Percentiles rank a stretch among this genome's conserved stretches.
Evolutionary conservation across 164 flowering plant genomes (phyloP).

Genomic region (Vitis cinerea): DNA sequence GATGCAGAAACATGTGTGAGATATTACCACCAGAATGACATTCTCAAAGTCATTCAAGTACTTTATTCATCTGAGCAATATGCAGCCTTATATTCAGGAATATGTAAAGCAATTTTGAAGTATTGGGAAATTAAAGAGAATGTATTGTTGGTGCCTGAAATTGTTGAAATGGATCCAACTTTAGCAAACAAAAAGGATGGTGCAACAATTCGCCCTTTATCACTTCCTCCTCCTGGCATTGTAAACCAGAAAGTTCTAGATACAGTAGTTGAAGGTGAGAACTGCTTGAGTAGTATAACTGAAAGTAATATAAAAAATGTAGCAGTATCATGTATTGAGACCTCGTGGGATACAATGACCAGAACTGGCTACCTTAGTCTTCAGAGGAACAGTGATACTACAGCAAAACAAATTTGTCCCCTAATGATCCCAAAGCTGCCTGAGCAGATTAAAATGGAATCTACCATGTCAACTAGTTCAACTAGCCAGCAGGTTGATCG

Average conservation of each 20-base stretch:
- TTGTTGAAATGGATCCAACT: slow-evolving; percentile 12
- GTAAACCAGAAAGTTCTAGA: slow-evolving; percentile 8
- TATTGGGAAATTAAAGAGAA: slow-evolving; percentile 64
- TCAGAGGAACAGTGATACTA: slow-evolving; percentile 9
- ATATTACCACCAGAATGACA: slow-evolving; percentile 71
- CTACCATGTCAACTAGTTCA: slow-evolving; percentile 33
- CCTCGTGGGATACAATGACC: slow-evolving; percentile 16
- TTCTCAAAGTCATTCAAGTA: slow-evolving; percentile 50
- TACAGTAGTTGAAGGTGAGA: slow-evolving; percentile 18
- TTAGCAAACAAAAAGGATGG: slow-evolving; percentile 22
- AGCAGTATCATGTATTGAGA: slow-evolving; percentile 14
- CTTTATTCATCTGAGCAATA: slow-evolving; percentile 52
- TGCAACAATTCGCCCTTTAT: slow-evolving; percentile 8
- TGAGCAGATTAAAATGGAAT: slow-evolving; percentile 24
- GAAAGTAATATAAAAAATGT: slow-evolving; percentile 23
- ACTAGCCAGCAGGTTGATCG: slow-evolving; percentile 24
- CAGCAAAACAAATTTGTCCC: slow-evolving; percentile 8
- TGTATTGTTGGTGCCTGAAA: slow-evolving; percentile 20
- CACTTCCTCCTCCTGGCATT: slow-evolving; percentile 14
- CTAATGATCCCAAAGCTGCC: slow-evolving; percentile 5
- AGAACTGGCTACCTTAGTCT: slow-evolving; percentile 3
- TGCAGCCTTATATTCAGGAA: slow-evolving; percentile 43
- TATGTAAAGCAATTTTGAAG: slow-evolving; percentile 61
- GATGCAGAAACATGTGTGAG: slow-evolving; percentile 35
- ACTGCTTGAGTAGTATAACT: slow-evolving; percentile 18